Percentiles rank a stretch among this genome's conserved stretches.
phyloP scores from a whole-genome alignment of 768 basidiomycete species.

The Kwoniella shandongensis region DNA sequence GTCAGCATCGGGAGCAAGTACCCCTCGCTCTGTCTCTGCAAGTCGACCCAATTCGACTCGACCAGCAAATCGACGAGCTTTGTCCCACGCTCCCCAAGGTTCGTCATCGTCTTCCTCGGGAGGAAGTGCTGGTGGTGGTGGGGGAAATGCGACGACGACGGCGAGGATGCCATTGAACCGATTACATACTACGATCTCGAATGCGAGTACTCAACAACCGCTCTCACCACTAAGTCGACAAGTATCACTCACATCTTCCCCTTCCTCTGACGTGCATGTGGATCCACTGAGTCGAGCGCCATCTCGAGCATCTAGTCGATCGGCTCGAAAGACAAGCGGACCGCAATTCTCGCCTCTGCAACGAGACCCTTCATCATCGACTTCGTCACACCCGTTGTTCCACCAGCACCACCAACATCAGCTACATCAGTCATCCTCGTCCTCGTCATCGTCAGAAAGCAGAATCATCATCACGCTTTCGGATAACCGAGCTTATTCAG shows the following conservation, averaged over 20 bases:
- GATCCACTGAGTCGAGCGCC: neutral
- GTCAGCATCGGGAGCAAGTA: neutral
- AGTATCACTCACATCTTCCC: conserved; percentile 19
- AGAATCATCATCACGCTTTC: conserved; percentile 23
- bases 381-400: neutral
- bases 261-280: neutral
- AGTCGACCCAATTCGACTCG: neutral
- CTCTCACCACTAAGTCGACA: conserved; percentile 22
- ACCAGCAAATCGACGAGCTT: conserved; percentile 7
- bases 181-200: no score
- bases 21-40: conserved; percentile 8
- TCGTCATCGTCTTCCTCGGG: no score
- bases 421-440: neutral
- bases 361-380: no score
- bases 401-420: no score
- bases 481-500: conserved; percentile 18
- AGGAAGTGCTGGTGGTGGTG: no score
- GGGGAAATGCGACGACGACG: no score
- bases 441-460: neutral
- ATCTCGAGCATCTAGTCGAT: conserved; percentile 13
- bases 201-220: neutral
- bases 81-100: conserved; percentile 9
- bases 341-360: no score
- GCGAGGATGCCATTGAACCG: no score
- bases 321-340: conserved; percentile 5